Percentiles rank a stretch among this genome's conserved stretches.
These are phyloP conservation scores for Leccinum proximum DNA, from an alignment of 1,284 basidiomycete genomes.

Conservation along the genomic window DNA sequence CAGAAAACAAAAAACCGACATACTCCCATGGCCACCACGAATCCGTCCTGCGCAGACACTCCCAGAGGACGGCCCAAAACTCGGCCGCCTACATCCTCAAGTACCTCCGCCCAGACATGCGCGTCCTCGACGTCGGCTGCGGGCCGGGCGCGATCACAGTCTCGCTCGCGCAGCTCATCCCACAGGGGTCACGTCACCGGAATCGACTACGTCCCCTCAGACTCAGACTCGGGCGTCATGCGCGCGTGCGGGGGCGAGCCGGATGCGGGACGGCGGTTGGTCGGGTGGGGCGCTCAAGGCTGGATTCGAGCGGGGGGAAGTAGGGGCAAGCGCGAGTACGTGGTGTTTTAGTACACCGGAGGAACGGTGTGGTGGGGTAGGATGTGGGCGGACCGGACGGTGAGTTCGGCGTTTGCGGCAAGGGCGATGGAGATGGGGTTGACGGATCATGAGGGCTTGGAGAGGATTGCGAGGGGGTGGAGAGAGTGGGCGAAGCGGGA, in stretches of 20 bases:
- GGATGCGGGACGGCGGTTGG: slow-evolving; percentile 23
- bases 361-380: slow-evolving; percentile 34
- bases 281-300: slow-evolving; percentile 25
- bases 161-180: slow-evolving; percentile 38
- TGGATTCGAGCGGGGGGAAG: slow-evolving; percentile 24
- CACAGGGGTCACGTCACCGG: slow-evolving; percentile 39
- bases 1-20: slow-evolving; percentile 2
- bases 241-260: slow-evolving; percentile 22
- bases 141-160: slow-evolving; percentile 44
- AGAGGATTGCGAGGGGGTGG: slow-evolving; percentile 27
- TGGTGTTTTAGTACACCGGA: slow-evolving; percentile 36
- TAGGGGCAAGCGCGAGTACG: slow-evolving; percentile 27
- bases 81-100: slow-evolving; percentile 41
- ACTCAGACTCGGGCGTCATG: no score
- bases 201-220: slow-evolving; percentile 33
- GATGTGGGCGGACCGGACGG: slow-evolving; percentile 28
- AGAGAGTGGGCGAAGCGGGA: slow-evolving; percentile 31
- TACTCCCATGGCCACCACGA: slow-evolving; percentile 35
- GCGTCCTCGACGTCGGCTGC: slow-evolving; percentile 44
- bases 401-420: slow-evolving; percentile 27
- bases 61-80: slow-evolving; percentile 40
- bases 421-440: background rate
- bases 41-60: slow-evolving; percentile 39
- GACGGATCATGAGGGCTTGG: slow-evolving; percentile 26
- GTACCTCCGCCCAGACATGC: slow-evolving; percentile 36